Evolutionary conservation across 371 early-diverging fungal genomes (phyloP), one percentile per base, ranked within the genome.

Genomic region (Mortierella sp.): DNA sequence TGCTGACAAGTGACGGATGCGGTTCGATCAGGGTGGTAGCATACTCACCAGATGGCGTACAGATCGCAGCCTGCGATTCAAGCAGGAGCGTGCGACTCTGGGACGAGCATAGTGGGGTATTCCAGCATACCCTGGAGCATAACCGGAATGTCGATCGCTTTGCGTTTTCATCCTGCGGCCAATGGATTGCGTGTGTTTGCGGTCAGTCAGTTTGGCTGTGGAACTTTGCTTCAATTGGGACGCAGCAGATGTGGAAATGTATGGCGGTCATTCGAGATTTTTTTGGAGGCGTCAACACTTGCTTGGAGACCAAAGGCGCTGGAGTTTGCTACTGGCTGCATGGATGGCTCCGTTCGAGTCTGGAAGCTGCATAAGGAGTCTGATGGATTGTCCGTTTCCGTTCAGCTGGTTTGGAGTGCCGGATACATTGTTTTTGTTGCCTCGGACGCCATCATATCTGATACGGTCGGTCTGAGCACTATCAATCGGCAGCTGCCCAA

Each of bases 191-290:
- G 19, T 44, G 70, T 2, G 48, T 2, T 41, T 4, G 24, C 2
- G 68, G 63, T 50, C 47, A 26, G 0, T 70, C 65, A 1, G 65
- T 68, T 22, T 64, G 74, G 10, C 64, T 74, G 3, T 74, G 74
- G 70, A 43, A 45, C 22, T 16, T 47, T 16, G 0, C 0, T 22
- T 14, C 4, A 14, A 22, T 6, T 3, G 47, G 7, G 0, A 16
- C 22, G 22, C 1, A 1, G 22, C 47, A 47, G 47, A 14, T 19
- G 47, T 19, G 47, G 47, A 22, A 16, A 2, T 22, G 6, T 47
- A 7, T 19, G 4, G 22, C 4, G 22, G 22, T 5, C 6, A 50
- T 50, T 24, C 24, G 50, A 24, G 50, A 7, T 9, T 50, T 50
- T 50, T 24, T 24, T 8, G 8, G n/a, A 11, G 9, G 9, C 0